Percentiles rank a stretch among this genome's conserved stretches.
phyloP scores from a whole-genome alignment of 768 basidiomycete species.

The Lactifluus pinguis region DNA sequence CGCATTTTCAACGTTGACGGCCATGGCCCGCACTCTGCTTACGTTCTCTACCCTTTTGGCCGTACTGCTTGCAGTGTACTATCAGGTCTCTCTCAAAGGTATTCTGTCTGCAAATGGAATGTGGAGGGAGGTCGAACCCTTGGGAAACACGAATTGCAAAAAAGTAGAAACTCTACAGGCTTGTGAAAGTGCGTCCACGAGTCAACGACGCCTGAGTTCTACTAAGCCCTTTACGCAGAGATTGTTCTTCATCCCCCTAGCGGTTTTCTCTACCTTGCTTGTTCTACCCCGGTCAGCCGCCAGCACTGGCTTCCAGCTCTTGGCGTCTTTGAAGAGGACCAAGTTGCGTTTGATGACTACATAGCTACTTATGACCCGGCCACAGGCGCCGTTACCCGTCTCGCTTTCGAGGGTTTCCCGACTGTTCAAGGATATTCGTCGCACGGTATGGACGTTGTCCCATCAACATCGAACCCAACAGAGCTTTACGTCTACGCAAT shows the following conservation, averaged over 20 bases:
- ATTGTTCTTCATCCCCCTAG: constrained; percentile 47
- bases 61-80: constrained; percentile 36
- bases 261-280: constrained; percentile 54
- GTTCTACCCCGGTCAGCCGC: constrained; percentile 43
- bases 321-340: constrained; percentile 28
- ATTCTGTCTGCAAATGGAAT: constrained; percentile 35
- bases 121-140: constrained; percentile 33
- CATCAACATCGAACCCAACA: constrained; percentile 37
- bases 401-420: constrained; percentile 28
- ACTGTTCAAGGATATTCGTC: constrained; percentile 38
- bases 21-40: constrained; percentile 2
- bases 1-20: neutral
- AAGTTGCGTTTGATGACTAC: constrained; percentile 39
- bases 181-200: constrained; percentile 49
- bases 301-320: constrained; percentile 44
- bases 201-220: too few species aligned
- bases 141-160: constrained; percentile 43
- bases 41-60: constrained; percentile 26
- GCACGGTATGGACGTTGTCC: constrained; percentile 64
- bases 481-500: constrained; percentile 58
- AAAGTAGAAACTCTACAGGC: constrained; percentile 47
- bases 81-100: constrained; percentile 41
- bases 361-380: constrained; percentile 51
- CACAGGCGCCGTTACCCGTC: constrained; percentile 36
- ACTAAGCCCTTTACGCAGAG: constrained; percentile 30